A percentile compares a stretch with the other conserved stretches of the same genome.
phyloP scores from a whole-genome alignment of 768 basidiomycete species.

The Kwoniella bestiolae region DNA sequence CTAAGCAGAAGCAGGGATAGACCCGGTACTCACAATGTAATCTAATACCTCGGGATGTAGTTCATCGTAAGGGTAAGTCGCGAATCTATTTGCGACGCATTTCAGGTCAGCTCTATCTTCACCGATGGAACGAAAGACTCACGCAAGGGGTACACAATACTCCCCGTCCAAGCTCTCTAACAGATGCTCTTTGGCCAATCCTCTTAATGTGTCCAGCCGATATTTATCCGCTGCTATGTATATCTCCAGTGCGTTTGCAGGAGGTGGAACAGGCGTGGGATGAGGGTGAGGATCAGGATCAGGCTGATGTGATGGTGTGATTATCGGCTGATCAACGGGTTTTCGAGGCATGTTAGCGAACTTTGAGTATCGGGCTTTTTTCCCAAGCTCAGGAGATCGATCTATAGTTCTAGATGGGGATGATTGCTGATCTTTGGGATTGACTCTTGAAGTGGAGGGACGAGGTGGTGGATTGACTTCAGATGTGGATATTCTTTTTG shows the following conservation, averaged over 20 bases:
- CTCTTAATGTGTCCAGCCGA: slow-evolving; percentile 68
- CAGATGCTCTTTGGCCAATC: slow-evolving; percentile 73
- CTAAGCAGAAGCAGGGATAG: not conserved
- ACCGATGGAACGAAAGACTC: slow-evolving; percentile 65
- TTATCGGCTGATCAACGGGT: slow-evolving; percentile 10
- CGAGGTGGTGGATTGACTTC: no score
- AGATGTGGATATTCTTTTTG: no score
- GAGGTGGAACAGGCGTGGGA: slow-evolving; percentile 66
- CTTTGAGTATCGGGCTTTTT: no score
- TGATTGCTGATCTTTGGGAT: no score
- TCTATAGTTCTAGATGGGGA: slow-evolving; percentile 1
- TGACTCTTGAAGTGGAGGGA: no score
- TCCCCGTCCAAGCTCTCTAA: slow-evolving; percentile 70
- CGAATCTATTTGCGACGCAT: slow-evolving; percentile 6
- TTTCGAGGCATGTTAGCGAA: no score
- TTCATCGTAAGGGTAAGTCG: slow-evolving; percentile 26
- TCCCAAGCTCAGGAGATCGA: no score
- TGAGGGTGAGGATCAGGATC: slow-evolving; percentile 72
- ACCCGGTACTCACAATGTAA: slow-evolving; percentile 69
- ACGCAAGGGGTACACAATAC: slow-evolving; percentile 69
- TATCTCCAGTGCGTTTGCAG: slow-evolving; percentile 74
- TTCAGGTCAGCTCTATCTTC: slow-evolving; percentile 61
- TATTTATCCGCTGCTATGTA: slow-evolving; percentile 80
- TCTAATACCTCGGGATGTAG: slow-evolving; percentile 60
- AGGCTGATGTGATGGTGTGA: slow-evolving; percentile 2